phyloP scores from a whole-genome alignment of 1,284 basidiomycete genomes.

The Trichosporon ovoides region DNA sequence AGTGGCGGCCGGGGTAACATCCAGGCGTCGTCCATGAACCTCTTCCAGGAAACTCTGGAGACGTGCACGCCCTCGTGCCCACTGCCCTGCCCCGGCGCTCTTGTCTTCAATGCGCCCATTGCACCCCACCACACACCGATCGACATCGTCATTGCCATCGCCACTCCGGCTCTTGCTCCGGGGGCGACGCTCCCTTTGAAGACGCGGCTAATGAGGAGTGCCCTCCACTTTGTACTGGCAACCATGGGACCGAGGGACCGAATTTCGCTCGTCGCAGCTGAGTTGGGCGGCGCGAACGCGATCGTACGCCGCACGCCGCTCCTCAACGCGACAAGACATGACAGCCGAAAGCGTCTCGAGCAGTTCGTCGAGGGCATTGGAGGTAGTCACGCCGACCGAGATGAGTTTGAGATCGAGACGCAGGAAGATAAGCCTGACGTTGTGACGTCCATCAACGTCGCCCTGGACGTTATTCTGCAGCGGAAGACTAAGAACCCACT shows the following conservation, averaged over 20 bases:
- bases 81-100: conserved; percentile 22
- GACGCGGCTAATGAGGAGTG: conserved; percentile 72
- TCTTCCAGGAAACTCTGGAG: background rate
- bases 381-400: conserved; percentile 42
- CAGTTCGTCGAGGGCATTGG: conserved; percentile 70
- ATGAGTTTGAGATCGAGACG: conserved; percentile 63
- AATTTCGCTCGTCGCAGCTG: conserved; percentile 79
- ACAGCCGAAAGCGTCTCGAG: conserved; percentile 64
- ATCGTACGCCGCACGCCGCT: conserved; percentile 82
- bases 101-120: conserved; percentile 34
- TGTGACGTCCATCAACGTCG: conserved; percentile 90
- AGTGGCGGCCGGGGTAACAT: background rate
- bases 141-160: conserved; percentile 86
- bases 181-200: conserved; percentile 62
- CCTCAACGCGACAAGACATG: conserved; percentile 62
- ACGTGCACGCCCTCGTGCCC: conserved; percentile 8
- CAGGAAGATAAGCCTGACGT: conserved; percentile 85
- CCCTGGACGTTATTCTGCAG: conserved; percentile 86
- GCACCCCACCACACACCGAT: conserved; percentile 79
- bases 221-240: conserved; percentile 75
- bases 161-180: conserved; percentile 70
- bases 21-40: background rate
- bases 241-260: conserved; percentile 70
- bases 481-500: conserved; percentile 84
- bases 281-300: conserved; percentile 70